Evolutionary conservation across 2,329 filamentous ascomycete genomes (phyloP), one percentile per base, ranked within the genome.

Genomic region (Aspergillus sclerotialis): DNA sequence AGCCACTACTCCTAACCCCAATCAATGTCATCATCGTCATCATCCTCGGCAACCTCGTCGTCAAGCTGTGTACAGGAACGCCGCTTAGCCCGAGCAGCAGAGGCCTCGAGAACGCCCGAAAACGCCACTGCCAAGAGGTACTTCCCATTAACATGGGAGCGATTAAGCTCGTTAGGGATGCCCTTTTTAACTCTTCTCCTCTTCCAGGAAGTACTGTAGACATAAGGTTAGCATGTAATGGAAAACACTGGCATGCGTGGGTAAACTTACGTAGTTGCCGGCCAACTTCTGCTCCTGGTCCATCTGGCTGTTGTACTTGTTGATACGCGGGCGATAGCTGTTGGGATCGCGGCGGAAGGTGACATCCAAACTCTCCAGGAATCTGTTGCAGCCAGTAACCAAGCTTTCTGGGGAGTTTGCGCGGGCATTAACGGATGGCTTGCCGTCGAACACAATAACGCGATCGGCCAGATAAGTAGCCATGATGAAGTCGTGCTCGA

Each of bases 401-500:
- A 98, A 76, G 28, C 85, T 93, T 69, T 98, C 87, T 23, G 93
- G 92, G 32, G 73, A 72, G 64, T 94, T 94, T 49, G 92, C 93
- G 49, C 82, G 86, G 35, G 92, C 78, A 49, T 94, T 73, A 50
- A 94, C 75, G 56, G 89, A 92, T 31, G 93, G 92, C 68, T 93
- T 60, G 51, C 93, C 92, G 58, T 96, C 92, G 56, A 98, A 98
- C 56, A 98, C 92, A 56, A 98, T 98, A 63, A 98, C 92, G 49
- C 92, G 85, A 58, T 98, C 93, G 29, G 92, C 79, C 30, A 83
- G 73, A 56, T 83, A 83, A 28, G 79, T 83, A 26, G 79, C 78
- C 89, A 96, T 95, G 71, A 96, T 94, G 72, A 98, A 96, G 76
- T 98, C 92, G 83, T 98, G 92, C 80, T 98, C 92, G 61, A 98